Evolutionary conservation across 805 yeast genomes (phyloP), one percentile per base, ranked within the genome.

Genomic region (Candida sanyiensis): DNA sequence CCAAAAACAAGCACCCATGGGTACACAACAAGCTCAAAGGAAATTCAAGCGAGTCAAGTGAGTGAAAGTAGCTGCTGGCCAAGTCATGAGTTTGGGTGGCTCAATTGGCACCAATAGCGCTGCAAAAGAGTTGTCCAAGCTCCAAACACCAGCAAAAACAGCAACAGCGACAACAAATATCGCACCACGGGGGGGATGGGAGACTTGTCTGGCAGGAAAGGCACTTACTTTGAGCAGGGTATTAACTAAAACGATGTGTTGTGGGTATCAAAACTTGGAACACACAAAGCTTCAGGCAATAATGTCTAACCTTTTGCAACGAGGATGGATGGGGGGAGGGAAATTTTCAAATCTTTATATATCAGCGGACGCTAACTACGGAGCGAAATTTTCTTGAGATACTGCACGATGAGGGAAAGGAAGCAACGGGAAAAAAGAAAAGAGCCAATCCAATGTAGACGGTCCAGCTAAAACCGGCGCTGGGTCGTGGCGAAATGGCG

Each of bases 221-320:
- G 16, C 19, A 39, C 43, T 35, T 23, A 39, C 43, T 35, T 22
- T 39, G n/a, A 35, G 28, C 35, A 35, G 28, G 26, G 19, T 25
- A 26, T 39, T 38, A 34, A 33, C 38, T 31, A 30, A 35, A 39
- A 39, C 43, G 22, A 30, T 35, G 43, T 32, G 43, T 29, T 33
- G 37, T 34, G 43, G 39, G 36, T 31, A 35, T 20, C 24, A 28
- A 21, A 20, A 35, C 33, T 29, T 24, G 28, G 15, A 26, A 30
- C 17, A 39, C 43, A 39, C 43, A 39, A 35, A 28, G 43, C 36
- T 39, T 39, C 26, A 39, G 39, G 38, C 36, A 39, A 39, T 35
- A 35, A 29, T 39, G 39, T 35, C 37, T 35, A 29, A 27, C 30
- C 36, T 26, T 31, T 26, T 30, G 23, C 35, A 39, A 13, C 24